Percentiles rank a stretch among this genome's conserved stretches.
These are phyloP conservation scores for Fusarium albidum DNA, from an alignment of 2,329 filamentous ascomycete genomes.

Conservation along the genomic window DNA sequence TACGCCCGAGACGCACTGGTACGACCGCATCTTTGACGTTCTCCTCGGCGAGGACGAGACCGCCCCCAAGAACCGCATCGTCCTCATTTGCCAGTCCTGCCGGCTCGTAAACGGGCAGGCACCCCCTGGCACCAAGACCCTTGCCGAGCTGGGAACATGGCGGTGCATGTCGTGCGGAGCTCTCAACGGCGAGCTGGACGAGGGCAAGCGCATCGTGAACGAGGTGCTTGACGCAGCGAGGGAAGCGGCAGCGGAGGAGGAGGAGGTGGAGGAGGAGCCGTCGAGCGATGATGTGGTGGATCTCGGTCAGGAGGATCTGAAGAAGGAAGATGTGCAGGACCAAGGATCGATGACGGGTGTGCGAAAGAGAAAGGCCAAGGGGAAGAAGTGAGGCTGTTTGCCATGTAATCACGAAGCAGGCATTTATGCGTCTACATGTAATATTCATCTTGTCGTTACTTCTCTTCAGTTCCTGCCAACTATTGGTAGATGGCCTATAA, in stretches of 20 bases:
- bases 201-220: constrained; percentile 75
- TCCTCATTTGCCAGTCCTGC: constrained; percentile 83
- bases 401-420: constrained; percentile 21
- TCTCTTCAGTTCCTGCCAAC: neutral
- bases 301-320: constrained; percentile 15
- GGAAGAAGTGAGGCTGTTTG: constrained; percentile 34
- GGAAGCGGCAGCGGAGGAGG: constrained; percentile 22
- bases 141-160: constrained; percentile 87
- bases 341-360: constrained; percentile 36
- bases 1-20: constrained; percentile 74
- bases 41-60: constrained; percentile 96
- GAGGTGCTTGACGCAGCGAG: constrained; percentile 59
- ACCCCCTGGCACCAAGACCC: constrained; percentile 79
- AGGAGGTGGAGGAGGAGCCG: constrained; percentile 23
- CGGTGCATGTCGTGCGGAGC: constrained; percentile 85
- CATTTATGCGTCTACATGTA: constrained; percentile 4
- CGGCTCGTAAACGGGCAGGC: constrained; percentile 95
- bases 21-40: constrained; percentile 91
- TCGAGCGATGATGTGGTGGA: constrained; percentile 25
- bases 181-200: constrained; percentile 83
- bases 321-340: constrained; percentile 20
- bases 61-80: constrained; percentile 87
- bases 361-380: constrained; percentile 38
- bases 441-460: neutral
- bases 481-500: no score